Evolutionary conservation across 345 rosid genomes (phyloP).

Genomic region (Noccaea caerulescens): DNA sequence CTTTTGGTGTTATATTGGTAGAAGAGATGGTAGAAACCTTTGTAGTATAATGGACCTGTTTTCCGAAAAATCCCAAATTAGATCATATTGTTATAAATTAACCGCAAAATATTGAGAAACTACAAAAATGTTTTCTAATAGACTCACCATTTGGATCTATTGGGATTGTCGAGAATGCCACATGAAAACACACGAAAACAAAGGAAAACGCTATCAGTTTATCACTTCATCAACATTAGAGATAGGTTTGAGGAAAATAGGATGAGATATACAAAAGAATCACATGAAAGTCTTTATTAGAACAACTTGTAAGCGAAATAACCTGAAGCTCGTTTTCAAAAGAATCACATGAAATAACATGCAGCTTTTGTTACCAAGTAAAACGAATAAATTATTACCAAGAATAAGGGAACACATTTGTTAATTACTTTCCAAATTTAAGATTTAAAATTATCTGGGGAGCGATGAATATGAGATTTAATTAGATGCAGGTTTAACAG

Average conservation of each 20-base stretch:
- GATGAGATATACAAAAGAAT: conserved; percentile 11
- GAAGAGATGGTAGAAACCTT: conserved; percentile 83
- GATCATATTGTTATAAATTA: not conserved
- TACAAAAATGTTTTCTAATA: not conserved
- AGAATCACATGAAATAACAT: too few species aligned
- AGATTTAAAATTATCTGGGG: too few species aligned
- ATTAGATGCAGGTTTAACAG: not conserved
- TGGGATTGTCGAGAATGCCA: conserved; percentile 2
- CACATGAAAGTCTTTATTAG: conserved; percentile 31
- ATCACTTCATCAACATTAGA: not conserved
- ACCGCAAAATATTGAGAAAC: not conserved
- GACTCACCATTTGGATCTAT: conserved; percentile 57
- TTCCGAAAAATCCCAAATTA: not conserved
- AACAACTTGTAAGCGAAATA: conserved; percentile 24
- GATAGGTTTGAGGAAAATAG: not conserved
- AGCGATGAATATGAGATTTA: too few species aligned
- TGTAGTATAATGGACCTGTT: conserved; percentile 75
- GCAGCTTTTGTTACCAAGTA: too few species aligned
- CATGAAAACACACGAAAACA: conserved; percentile 8
- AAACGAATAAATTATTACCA: too few species aligned
- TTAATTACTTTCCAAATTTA: too few species aligned
- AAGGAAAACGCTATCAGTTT: conserved; percentile 9
- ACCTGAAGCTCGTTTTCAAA: too few species aligned
- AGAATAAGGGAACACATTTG: too few species aligned
- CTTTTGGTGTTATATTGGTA: conserved; percentile 91